These are phyloP conservation scores for Eutrema yunnanense DNA, from an alignment of 345 rosid genomes.

Conservation along the genomic window DNA sequence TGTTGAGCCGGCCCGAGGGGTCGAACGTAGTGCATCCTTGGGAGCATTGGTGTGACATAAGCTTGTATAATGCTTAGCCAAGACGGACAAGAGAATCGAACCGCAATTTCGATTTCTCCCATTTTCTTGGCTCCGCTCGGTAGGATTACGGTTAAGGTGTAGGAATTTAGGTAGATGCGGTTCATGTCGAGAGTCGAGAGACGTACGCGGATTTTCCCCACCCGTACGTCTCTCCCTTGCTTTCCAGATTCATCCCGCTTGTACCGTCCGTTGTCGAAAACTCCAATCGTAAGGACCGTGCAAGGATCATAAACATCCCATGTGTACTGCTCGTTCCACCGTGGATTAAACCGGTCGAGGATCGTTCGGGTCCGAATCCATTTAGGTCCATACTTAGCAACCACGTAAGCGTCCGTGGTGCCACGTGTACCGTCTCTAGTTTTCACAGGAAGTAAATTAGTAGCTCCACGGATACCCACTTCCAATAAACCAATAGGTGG, in stretches of 20 bases:
- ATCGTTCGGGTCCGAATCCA: slow-evolving; percentile 88
- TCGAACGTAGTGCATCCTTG: slow-evolving; percentile 73
- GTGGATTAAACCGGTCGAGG: slow-evolving; percentile 79
- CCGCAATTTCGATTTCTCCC: slow-evolving; percentile 85
- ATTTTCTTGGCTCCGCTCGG: slow-evolving; percentile 76
- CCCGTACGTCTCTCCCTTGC: slow-evolving; percentile 45
- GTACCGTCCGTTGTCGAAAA: slow-evolving; percentile 74
- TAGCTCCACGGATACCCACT: slow-evolving; percentile 81
- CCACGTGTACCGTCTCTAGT: slow-evolving; percentile 88
- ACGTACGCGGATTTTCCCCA: slow-evolving; percentile 70
- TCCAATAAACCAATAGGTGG: slow-evolving; percentile 80
- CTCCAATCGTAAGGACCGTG: slow-evolving; percentile 74
- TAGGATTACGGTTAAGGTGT: slow-evolving; percentile 50
- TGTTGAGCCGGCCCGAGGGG: slow-evolving; percentile 76
- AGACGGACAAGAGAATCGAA: slow-evolving; percentile 71
- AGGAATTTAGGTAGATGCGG: slow-evolving; percentile 54
- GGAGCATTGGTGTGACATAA: slow-evolving; percentile 67
- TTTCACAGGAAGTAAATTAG: slow-evolving; percentile 72
- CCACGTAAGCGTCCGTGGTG: slow-evolving; percentile 81
- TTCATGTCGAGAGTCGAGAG: slow-evolving; percentile 77
- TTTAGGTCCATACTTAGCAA: slow-evolving; percentile 87
- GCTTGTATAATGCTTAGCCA: slow-evolving; percentile 74
- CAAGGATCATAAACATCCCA: slow-evolving; percentile 93
- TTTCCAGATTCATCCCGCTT: slow-evolving; percentile 55
- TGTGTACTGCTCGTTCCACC: slow-evolving; percentile 91